Evolutionary conservation across 805 yeast genomes (phyloP), one percentile per base, ranked within the genome.

Genomic region (Kockiozyma suomiensis): DNA sequence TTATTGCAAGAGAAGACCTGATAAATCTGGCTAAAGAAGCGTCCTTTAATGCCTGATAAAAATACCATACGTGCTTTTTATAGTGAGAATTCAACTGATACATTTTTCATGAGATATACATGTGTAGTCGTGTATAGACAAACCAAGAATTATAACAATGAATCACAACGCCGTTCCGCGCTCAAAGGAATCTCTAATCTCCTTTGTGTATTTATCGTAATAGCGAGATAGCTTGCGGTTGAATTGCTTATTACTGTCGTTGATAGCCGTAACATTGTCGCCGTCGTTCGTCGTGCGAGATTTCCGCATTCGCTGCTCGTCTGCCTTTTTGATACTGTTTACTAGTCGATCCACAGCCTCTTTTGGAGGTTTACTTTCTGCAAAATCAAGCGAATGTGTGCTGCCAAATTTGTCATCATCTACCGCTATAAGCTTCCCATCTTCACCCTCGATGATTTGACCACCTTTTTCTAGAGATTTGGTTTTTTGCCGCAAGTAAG

Each of bases 221-320:
- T 83, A 83, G 33, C 91, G 75, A 47, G 81, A 72, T 64, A 88
- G 74, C 68, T 88, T 88, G 70, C 81, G 82, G 73, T 88, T 88
- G 73, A 88, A 88, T 66, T 86, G 85, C 69, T 80, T 81, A 76
- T 88, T 88, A 72, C 85, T 85, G 64, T 85, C 90, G 70, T 86
- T 88, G 69, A 88, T 76, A 50, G 74, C 76, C 25, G 67, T 69
- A 30, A 81, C 76, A 4, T 75, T 76, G 19, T 70, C 77, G 3
- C 70, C 75, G 3, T 71, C 78, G 2, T 70, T 76, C 10, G 59
- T 54, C 43, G 50, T 58, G 54, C 64, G 72, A 71, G 52, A 74
- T 69, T 53, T 69, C 71, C 58, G 72, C 73, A 56, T 70, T 68
- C 66, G 73, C 73, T 64, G 80, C 73, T 66, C 80, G 74, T 73